Conservation (phyloP, 2,329 filamentous ascomycete genomes). For the Rasamsonia emersonii region DNA sequence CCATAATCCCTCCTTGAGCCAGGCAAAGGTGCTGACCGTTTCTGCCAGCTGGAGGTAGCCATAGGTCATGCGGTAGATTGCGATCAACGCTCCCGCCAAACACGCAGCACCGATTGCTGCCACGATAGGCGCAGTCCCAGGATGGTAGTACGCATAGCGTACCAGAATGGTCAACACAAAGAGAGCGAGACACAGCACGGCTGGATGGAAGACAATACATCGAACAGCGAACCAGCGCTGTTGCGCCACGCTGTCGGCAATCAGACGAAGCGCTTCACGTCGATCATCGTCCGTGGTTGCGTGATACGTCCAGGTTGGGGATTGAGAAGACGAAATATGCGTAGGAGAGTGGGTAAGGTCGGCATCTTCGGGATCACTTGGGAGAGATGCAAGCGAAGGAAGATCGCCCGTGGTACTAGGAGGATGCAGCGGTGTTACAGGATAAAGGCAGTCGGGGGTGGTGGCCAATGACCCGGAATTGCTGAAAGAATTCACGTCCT, state of each 20-base stretch:
- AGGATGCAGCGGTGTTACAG: slow-evolving; percentile 12
- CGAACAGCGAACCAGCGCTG: slow-evolving; percentile 61
- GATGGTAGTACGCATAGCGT: slow-evolving; percentile 33
- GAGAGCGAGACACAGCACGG: slow-evolving; percentile 34
- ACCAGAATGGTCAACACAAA: slow-evolving; percentile 31
- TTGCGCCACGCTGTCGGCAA: slow-evolving; percentile 73
- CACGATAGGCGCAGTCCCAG: slow-evolving; percentile 46
- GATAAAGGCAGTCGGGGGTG: slow-evolving; percentile 12
- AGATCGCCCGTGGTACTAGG: slow-evolving; percentile 24
- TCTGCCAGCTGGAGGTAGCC: slow-evolving; percentile 58
- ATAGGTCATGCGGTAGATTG: slow-evolving; percentile 52
- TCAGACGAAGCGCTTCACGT: slow-evolving; percentile 59
- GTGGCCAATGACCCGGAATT: slow-evolving; percentile 24
- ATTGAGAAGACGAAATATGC: slow-evolving; percentile 32
- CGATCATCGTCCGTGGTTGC: slow-evolving; percentile 49
- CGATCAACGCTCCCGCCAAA: slow-evolving; percentile 55
- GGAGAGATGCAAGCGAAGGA: slow-evolving; percentile 25
- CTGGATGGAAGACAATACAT: slow-evolving; percentile 54
- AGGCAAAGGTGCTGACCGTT: slow-evolving; percentile 48
- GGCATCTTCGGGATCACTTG: slow-evolving; percentile 42
- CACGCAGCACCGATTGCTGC: slow-evolving; percentile 53
- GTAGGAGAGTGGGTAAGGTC: slow-evolving; percentile 54
- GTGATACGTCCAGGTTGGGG: slow-evolving; percentile 12
- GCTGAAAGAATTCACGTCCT: slow-evolving; percentile 31
- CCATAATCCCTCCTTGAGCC: slow-evolving; percentile 41